Percentiles rank a stretch among this genome's conserved stretches.
Conservation (phyloP, 2,329 filamentous ascomycete species). For the Clarireedia paspali region DNA sequence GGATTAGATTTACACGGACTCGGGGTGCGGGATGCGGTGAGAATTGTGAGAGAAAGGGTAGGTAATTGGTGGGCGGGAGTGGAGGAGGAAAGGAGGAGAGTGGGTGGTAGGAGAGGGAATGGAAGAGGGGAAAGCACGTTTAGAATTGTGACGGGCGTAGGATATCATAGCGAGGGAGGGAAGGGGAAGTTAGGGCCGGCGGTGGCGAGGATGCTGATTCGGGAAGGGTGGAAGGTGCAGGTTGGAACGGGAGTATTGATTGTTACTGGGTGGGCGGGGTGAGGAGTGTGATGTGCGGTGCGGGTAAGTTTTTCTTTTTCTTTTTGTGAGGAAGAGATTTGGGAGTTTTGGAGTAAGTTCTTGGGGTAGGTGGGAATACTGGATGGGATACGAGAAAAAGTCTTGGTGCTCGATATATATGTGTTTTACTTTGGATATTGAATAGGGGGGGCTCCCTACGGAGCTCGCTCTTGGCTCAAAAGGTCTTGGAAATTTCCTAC, state of each 20-base stretch:
- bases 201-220: conserved; percentile 66
- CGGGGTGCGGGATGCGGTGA: conserved; percentile 69
- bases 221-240: conserved; percentile 78
- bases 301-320: too few species aligned
- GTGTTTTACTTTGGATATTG: too few species aligned
- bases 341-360: too few species aligned
- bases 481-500: too few species aligned
- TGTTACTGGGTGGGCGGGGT: conserved; percentile 50
- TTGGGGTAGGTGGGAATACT: too few species aligned
- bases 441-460: too few species aligned
- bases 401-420: too few species aligned
- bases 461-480: too few species aligned
- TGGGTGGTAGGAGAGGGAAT: conserved; percentile 30
- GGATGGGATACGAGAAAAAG: too few species aligned
- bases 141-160: conserved; percentile 73
- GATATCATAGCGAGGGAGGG: conserved; percentile 70
- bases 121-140: conserved; percentile 41
- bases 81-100: conserved; percentile 29
- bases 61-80: conserved; percentile 76
- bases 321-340: too few species aligned
- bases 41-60: conserved; percentile 64
- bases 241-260: conserved; percentile 62
- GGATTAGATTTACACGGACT: conserved; percentile 79
- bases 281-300: background rate
- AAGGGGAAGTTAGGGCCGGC: conserved; percentile 69